These are phyloP conservation scores for Euphrasia arctica DNA, from an alignment of 305 asterid species.

Conservation along the genomic window DNA sequence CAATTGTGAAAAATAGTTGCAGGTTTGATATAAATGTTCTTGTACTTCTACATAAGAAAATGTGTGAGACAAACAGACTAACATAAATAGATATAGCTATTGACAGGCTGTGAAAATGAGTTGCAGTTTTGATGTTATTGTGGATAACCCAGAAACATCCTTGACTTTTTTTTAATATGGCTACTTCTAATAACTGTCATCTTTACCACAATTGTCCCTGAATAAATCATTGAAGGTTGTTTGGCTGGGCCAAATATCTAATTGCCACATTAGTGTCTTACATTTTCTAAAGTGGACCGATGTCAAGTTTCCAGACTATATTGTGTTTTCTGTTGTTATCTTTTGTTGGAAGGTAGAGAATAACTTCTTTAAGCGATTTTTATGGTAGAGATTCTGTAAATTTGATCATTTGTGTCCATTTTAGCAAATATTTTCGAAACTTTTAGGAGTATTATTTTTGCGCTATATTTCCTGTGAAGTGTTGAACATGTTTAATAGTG, in stretches of 20 bases:
- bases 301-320: constrained; percentile 9
- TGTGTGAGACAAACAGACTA: not conserved
- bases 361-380: not conserved
- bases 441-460: not conserved
- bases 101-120: constrained; percentile 6
- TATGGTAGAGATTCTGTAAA: not conserved
- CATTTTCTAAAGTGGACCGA: not conserved
- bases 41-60: constrained; percentile 6
- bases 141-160: constrained; percentile 3
- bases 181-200: not conserved
- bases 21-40: not conserved
- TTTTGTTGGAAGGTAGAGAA: constrained; percentile 10
- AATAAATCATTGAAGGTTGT: not conserved
- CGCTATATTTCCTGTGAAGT: not conserved
- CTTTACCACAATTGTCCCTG: not conserved
- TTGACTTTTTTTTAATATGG: constrained; percentile 2
- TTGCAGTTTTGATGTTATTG: not conserved
- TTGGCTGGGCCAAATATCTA: not conserved
- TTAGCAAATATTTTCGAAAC: not conserved
- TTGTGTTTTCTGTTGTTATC: not conserved
- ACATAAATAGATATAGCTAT: constrained; percentile 6
- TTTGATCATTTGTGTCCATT: constrained; percentile 10
- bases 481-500: not conserved
- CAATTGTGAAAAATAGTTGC: constrained; percentile 1
- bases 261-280: not conserved